These are phyloP conservation scores for Coccinonectria pachysandricola DNA, from an alignment of 2,329 filamentous ascomycete species.

Conservation along the genomic window DNA sequence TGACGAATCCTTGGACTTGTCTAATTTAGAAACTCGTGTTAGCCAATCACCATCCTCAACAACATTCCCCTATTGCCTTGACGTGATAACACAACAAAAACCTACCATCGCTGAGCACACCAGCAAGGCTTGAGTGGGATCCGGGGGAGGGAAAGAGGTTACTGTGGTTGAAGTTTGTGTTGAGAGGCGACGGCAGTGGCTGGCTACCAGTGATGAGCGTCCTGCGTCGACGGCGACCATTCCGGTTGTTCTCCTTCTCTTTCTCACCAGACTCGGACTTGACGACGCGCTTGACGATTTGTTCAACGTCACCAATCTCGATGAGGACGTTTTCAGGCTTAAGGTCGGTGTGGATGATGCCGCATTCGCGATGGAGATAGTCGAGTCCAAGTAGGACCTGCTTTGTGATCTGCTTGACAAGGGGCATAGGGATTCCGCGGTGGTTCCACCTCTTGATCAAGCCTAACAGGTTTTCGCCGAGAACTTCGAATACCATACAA, in stretches of 20 bases:
- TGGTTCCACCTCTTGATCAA: slow-evolving; percentile 99
- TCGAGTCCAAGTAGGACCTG: slow-evolving; percentile 92
- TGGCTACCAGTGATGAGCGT: slow-evolving; percentile 97
- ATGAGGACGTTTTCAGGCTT: slow-evolving; percentile 98
- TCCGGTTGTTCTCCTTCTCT: slow-evolving; percentile 83
- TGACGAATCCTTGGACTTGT: slow-evolving; percentile 32
- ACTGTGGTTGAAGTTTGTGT: slow-evolving; percentile 75
- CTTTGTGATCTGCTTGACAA: slow-evolving; percentile 98
- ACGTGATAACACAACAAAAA: too few relatives aligned
- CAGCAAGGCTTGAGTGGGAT: slow-evolving; percentile 68
- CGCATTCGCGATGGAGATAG: slow-evolving; percentile 94
- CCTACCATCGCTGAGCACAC: slow-evolving; percentile 73
- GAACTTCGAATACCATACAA: slow-evolving; percentile 98
- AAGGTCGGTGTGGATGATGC: slow-evolving; percentile 95
- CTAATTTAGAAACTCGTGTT: slow-evolving; percentile 20
- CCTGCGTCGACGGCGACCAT: slow-evolving; percentile 77
- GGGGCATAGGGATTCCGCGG: slow-evolving; percentile 85
- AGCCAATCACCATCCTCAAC: too few relatives aligned
- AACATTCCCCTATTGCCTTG: too few relatives aligned
- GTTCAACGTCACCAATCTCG: slow-evolving; percentile 96
- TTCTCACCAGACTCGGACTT: slow-evolving; percentile 67
- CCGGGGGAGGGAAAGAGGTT: slow-evolving; percentile 58
- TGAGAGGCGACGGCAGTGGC: slow-evolving; percentile 86
- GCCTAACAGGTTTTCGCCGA: slow-evolving; percentile 89
- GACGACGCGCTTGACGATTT: slow-evolving; percentile 94